Evolutionary conservation across 83 land plant species (phyloP), one percentile per base, ranked within the genome.

Genomic region (Larix sibirica): DNA sequence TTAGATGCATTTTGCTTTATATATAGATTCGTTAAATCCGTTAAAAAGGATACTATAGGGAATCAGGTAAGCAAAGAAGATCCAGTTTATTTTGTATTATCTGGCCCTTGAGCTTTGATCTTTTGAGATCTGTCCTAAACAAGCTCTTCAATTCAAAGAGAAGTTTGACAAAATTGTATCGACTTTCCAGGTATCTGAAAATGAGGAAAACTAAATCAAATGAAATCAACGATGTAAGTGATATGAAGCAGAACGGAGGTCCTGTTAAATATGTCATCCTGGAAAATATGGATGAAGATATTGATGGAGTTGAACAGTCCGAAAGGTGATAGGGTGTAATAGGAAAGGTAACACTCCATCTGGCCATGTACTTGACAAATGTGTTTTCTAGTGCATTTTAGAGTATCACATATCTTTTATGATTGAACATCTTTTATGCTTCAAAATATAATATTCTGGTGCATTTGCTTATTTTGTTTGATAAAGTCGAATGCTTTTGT

Each of bases 181-280:
- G 26, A 47, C 26, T 23, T 54, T 75, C 31, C 61, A 76, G 79
- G 60, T 76, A 76, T 76, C 61, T 50, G 60, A 76, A 76, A 54
- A 12, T 76, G 16, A 76, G 28, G 79, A 76, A 76, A 76, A 76
- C 23, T 76, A 21, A 58, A 23, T 76, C 16, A 18, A 76, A 10
- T 76, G 79, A 76, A 76, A 50, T 12, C 26, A 44, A 7, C 4
- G 38, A 1, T 70, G 18, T 70, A 50, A 50, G 56, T 38, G 38
- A 73, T 44, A 38, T 38, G 74, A 59, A 54, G 28, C 79, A 76
- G 60, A 76, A 76, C 44, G 56, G 21, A 76, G 79, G 24, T 76
- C 20, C 79, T 76, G 79, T 59, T 24, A 76, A 59, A 76, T 76
- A 76, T 76, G 79, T 76, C 3, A 76, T 76, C 31, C 79, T 76